Conservation (phyloP, 805 yeast genomes). For the Lachancea sp. region DNA sequence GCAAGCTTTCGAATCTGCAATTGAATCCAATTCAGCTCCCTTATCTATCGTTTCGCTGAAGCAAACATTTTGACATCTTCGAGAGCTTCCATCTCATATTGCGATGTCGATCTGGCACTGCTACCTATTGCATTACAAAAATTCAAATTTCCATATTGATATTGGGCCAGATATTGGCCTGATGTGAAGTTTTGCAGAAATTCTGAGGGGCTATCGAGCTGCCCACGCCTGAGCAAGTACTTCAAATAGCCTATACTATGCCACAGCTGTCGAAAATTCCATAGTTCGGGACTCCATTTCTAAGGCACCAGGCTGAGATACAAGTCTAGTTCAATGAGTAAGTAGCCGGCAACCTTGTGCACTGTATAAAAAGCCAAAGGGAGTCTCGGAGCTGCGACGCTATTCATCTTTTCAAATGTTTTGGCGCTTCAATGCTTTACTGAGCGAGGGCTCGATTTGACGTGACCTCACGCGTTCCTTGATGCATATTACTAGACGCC, state of each 20-base stretch:
- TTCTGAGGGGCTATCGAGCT: background rate
- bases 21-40: background rate
- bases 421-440: background rate
- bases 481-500: background rate
- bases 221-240: background rate
- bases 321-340: background rate
- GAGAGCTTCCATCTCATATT: background rate
- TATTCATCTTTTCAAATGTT: background rate
- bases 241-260: background rate
- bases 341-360: background rate
- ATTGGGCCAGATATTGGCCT: background rate
- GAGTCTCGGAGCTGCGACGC: background rate
- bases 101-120: background rate
- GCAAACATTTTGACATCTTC: background rate
- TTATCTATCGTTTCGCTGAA: background rate
- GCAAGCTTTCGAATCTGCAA: background rate
- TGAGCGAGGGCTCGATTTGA: no score
- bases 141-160: background rate
- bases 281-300: background rate
- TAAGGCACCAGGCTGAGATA: background rate
- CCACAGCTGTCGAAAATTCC: background rate
- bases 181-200: background rate
- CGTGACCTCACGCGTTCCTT: background rate
- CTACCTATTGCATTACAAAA: background rate
- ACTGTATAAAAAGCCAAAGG: background rate